A percentile compares a stretch with the other conserved stretches of the same genome.
Conservation (phyloP, 176 grass and related monocot genomes). For the Bonia amplexicaulis region DNA sequence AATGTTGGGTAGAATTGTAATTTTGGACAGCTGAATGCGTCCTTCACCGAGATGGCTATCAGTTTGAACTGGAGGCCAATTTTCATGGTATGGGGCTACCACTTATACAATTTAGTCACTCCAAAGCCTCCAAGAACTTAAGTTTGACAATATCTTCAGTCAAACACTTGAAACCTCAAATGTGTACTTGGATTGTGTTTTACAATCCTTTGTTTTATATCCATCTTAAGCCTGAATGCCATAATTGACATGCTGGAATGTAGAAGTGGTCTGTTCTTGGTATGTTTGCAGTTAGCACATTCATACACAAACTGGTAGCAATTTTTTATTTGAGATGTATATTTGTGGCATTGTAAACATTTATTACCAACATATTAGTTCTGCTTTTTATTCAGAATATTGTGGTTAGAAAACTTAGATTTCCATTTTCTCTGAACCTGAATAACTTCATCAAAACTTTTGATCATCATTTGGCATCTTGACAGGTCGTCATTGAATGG, state of each 20-base stretch:
- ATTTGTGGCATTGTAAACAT: conserved; percentile 13
- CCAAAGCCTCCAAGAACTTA: not conserved
- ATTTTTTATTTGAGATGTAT: not conserved
- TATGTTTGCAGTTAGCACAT: not conserved
- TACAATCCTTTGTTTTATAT: not conserved
- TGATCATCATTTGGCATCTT: conserved; percentile 20
- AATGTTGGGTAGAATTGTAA: not conserved
- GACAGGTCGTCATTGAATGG: conserved; percentile 33
- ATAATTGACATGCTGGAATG: not conserved
- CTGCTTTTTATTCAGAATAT: not conserved
- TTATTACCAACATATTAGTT: not conserved
- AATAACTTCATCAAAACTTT: not conserved
- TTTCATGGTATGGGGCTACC: not conserved
- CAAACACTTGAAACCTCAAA: not conserved
- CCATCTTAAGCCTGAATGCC: not conserved
- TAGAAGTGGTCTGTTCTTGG: not conserved
- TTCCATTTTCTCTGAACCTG: conserved; percentile 15
- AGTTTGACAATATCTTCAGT: not conserved
- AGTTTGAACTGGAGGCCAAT: not conserved
- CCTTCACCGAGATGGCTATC: not conserved
- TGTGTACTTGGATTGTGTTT: not conserved
- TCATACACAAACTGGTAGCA: not conserved
- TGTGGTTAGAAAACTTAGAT: not conserved
- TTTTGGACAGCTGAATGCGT: not conserved
- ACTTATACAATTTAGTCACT: not conserved